Evolutionary conservation across 345 rosid species (phyloP).

Genomic region (Eucalyptus viminalis): DNA sequence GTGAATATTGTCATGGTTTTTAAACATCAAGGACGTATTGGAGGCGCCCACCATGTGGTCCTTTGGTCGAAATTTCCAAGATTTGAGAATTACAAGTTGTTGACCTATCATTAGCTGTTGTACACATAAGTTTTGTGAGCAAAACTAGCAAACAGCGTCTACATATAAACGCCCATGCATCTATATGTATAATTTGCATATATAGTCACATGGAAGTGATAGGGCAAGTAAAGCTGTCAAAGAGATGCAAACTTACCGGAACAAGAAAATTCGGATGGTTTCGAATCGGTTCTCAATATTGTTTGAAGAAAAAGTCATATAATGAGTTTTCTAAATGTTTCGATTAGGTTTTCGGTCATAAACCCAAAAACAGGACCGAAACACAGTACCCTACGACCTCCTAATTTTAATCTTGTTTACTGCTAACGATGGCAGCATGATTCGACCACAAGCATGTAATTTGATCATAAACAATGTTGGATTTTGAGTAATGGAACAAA

Average conservation of each 20-base stretch:
- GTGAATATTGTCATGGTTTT: background rate
- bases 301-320: background rate
- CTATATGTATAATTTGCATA: background rate
- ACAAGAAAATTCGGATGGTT: background rate
- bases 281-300: background rate
- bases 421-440: too few relatives aligned
- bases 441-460: background rate
- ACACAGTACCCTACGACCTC: background rate
- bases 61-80: background rate
- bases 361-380: background rate
- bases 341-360: background rate
- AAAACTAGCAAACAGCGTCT: background rate
- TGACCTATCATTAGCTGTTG: background rate
- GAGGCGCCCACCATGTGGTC: background rate
- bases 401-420: too few relatives aligned
- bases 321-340: background rate
- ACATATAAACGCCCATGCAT: background rate
- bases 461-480: background rate
- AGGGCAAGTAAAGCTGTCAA: background rate
- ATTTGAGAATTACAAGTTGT: background rate
- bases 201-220: background rate
- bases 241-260: background rate
- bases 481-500: background rate
- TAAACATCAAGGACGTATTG: background rate
- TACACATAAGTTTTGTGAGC: background rate